phyloP scores from a whole-genome alignment of 495 filamentous ascomycete species.

The Gamarada debralockiae region DNA sequence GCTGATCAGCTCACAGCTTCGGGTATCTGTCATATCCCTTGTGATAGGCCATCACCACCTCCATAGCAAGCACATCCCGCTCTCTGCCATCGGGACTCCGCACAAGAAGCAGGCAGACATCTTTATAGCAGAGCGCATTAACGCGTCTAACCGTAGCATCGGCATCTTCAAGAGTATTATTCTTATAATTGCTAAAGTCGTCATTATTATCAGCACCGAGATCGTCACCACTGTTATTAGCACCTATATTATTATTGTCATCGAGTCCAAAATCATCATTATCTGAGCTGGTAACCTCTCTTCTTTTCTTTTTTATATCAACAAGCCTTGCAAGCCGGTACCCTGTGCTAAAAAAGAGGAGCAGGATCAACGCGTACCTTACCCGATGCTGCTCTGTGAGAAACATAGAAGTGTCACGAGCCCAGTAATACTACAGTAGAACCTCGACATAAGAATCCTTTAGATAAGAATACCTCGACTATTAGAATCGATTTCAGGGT shows the following conservation, averaged over 20 bases:
- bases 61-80: constrained; percentile 21
- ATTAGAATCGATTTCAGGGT: too few relatives aligned
- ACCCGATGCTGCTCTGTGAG: constrained; percentile 23
- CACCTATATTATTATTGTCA: too few relatives aligned
- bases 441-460: too few relatives aligned
- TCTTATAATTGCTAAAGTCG: too few relatives aligned
- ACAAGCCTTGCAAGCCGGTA: constrained; percentile 21
- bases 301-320: constrained; percentile 14
- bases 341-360: constrained; percentile 16
- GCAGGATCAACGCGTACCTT: constrained; percentile 14
- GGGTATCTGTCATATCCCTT: constrained; percentile 25
- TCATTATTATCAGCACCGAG: too few relatives aligned
- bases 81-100: constrained; percentile 2
- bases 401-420: constrained; percentile 26
- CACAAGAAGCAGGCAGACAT: constrained; percentile 16
- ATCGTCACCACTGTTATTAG: constrained; percentile 7
- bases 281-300: neutral
- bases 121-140: constrained; percentile 28
- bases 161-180: too few relatives aligned
- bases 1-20: too few relatives aligned
- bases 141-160: constrained; percentile 11
- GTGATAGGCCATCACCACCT: constrained; percentile 25
- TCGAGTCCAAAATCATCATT: too few relatives aligned
- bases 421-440: constrained; percentile 25
- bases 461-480: too few relatives aligned